A percentile compares a stretch with the other conserved stretches of the same genome.
These are phyloP conservation scores for Hymenoscyphus fructigenus DNA, from an alignment of 2,329 filamentous ascomycete genomes.

Conservation along the genomic window DNA sequence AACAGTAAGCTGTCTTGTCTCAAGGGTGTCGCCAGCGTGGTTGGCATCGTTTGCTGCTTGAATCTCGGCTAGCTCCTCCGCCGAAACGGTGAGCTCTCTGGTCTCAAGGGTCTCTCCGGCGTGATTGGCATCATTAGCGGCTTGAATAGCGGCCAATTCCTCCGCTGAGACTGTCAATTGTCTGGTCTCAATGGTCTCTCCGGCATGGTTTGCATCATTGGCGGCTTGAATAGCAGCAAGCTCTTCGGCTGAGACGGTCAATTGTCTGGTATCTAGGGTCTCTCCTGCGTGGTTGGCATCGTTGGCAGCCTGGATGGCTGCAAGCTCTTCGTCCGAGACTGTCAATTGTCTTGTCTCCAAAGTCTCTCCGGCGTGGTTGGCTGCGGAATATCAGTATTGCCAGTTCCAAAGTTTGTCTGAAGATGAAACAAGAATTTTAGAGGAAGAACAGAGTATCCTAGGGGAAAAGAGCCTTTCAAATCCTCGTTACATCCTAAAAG, in stretches of 20 bases:
- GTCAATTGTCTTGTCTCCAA: no score
- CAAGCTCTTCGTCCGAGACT: no score
- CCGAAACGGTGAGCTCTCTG: neutral
- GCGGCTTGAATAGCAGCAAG: neutral
- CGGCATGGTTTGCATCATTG: neutral
- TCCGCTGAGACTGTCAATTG: neutral
- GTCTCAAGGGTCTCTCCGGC: neutral
- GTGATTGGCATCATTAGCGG: slow-evolving; percentile 2
- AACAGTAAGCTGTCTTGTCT: neutral
- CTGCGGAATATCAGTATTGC: neutral
- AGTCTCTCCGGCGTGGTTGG: neutral
- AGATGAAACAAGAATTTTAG: no score
- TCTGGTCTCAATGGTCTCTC: neutral
- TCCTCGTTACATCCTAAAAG: no score
- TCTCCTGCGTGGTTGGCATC: no score
- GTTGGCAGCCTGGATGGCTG: no score
- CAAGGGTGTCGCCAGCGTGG: neutral
- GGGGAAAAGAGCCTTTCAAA: no score
- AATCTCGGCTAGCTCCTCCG: neutral
- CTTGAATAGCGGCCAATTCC: neutral
- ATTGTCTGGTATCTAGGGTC: no score
- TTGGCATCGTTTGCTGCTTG: neutral
- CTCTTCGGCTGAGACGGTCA: no score
- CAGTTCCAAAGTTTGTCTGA: no score
- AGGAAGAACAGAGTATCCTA: no score